Conservation (phyloP, 257 asterid genomes). For the Lycium barbarum region DNA sequence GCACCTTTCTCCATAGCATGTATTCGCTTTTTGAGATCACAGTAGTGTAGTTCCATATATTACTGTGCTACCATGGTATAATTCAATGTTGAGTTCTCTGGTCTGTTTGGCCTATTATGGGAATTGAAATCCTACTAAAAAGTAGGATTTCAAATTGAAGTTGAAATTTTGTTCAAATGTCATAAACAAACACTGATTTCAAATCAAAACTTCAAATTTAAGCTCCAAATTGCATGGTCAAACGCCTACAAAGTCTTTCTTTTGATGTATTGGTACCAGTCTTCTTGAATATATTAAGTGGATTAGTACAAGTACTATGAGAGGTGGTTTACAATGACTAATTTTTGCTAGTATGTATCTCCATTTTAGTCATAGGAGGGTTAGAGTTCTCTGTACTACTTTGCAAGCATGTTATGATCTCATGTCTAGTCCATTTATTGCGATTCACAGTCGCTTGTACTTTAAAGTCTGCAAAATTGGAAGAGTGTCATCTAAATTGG, state of each 20-base stretch:
- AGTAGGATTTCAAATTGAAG: no score
- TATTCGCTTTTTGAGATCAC: neutral
- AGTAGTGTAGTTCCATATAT: neutral
- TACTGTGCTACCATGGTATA: neutral
- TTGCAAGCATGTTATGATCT: neutral
- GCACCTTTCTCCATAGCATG: neutral
- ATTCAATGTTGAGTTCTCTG: neutral
- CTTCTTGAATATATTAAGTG: conserved; percentile 9
- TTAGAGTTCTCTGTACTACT: neutral
- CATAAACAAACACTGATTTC: no score
- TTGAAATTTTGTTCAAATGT: no score
- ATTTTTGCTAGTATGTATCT: neutral
- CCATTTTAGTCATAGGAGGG: neutral
- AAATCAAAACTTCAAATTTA: no score
- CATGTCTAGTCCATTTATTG: conserved; percentile 19
- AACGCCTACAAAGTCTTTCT: neutral
- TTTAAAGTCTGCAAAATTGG: neutral
- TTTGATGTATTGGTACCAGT: neutral
- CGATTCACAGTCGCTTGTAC: neutral
- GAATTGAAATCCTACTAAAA: no score
- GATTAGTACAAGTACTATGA: neutral
- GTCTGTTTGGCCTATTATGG: no score
- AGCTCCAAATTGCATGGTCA: no score
- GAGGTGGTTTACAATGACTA: neutral
- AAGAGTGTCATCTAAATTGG: neutral